Base-by-base conservation (phyloP, 2,329 filamentous ascomycete genomes). In the Pseudocercospora vitis region DNA sequence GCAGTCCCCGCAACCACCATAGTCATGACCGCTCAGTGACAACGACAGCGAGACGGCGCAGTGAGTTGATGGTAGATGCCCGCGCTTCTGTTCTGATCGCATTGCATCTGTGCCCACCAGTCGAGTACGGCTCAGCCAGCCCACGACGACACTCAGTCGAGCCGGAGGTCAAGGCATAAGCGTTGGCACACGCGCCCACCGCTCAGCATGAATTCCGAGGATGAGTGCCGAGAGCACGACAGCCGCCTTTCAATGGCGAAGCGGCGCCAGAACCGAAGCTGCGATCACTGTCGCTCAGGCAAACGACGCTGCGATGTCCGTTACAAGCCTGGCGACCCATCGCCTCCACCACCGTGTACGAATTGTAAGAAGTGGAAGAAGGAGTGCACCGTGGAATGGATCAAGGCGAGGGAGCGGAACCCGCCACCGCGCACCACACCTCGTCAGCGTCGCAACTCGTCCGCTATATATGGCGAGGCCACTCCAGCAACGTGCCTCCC, bases 351-450 rank as follows among this genome's bases (percentile, higher is more conserved):
- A 26, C 32, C 54, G 4, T 57, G 54, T 24, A 35, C 54, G 18
- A 57, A 57, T n/a, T 57, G 54, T 31, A 47, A 31, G 29, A 49
- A 50, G 37, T 57, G 54, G 54, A 57, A 53, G 47, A 57, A 57
- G 24, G 16, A 47, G 8, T 57, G 54, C 24, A 53, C 54, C 12
- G 44, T 57, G 9, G 54, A 57, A 8, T 57, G 54, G 54, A 48
- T 57, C 3, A 52, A 45, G 18, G 31, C 50, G 35, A 50, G 50
- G 18, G 50, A 57, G 31, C 28, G 19, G 16, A 33, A 44, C 19
- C 24, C 42, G 35, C 19, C 47, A 5, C 21, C 54, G 11, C 12
- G 26, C 21, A n/a, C 29, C 21, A 9, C 49, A 18, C 31, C 32
- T 18, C 39, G 42, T 9, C 26, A 37, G 33, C 48, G 54, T 32